A percentile compares a stretch with the other conserved stretches of the same genome.
Conservation (phyloP, 352 stramenopile species). For the Globisporangium alternatum region DNA sequence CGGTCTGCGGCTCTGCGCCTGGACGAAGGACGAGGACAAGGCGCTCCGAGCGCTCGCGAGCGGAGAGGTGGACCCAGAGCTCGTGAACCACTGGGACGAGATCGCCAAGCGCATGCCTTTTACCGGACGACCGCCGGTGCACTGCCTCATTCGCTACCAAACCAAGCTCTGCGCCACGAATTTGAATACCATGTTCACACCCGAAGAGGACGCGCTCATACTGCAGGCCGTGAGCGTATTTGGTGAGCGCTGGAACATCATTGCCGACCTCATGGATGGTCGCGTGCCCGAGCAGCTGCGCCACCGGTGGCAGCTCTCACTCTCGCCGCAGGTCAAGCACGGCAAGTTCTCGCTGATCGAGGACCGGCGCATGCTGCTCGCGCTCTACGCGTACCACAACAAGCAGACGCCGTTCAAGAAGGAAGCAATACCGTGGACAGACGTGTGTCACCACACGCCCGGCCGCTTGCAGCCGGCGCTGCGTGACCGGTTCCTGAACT, state of each 20-base stretch:
- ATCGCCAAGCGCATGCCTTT: constrained; percentile 50
- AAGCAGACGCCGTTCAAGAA: constrained; percentile 40
- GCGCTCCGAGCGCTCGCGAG: constrained; percentile 37
- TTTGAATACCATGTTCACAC: constrained; percentile 41
- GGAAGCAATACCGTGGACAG: constrained; percentile 51
- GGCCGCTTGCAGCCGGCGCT: constrained; percentile 50
- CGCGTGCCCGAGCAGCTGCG: constrained; percentile 70
- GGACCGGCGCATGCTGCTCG: constrained; percentile 60
- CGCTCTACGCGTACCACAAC: constrained; percentile 51
- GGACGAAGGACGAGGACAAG: constrained; percentile 55
- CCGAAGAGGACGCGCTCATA: constrained; percentile 51
- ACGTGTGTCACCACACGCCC: constrained; percentile 58
- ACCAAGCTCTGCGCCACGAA: constrained; percentile 44
- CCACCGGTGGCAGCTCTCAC: constrained; percentile 69
- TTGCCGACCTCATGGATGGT: constrained; percentile 72
- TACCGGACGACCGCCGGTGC: constrained; percentile 38
- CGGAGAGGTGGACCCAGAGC: constrained; percentile 28
- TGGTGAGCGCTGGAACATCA: constrained; percentile 78
- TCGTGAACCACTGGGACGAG: constrained; percentile 51
- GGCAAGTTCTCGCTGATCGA: constrained; percentile 77
- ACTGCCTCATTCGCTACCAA: constrained; percentile 60
- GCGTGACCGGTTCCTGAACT: constrained; percentile 67
- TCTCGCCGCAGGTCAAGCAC: constrained; percentile 56
- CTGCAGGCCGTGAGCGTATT: constrained; percentile 54
- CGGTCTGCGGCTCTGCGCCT: constrained; percentile 41